phyloP scores from a whole-genome alignment of 2,329 filamentous ascomycete genomes.

The Pseudocercospora cruenta region DNA sequence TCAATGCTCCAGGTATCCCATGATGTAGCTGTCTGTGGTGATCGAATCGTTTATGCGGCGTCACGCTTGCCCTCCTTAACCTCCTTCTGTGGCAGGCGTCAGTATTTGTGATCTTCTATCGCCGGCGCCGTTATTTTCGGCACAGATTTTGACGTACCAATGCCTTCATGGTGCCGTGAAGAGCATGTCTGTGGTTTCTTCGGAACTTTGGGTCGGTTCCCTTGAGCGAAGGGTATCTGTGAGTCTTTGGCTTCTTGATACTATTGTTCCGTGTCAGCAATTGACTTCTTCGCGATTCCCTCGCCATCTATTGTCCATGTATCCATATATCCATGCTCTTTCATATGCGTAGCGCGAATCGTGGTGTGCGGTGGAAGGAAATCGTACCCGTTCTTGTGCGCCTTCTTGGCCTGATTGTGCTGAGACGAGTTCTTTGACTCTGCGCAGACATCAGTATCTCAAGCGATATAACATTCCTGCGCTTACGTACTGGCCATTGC shows the following conservation, averaged over 20 bases:
- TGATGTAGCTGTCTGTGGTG: conserved; percentile 7
- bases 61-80: conserved; percentile 94
- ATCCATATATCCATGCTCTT: conserved; percentile 3
- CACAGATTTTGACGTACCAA: conserved; percentile 72
- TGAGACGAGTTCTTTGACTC: conserved; percentile 99
- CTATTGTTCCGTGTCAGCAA: conserved; percentile 52
- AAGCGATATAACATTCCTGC: background rate
- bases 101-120: conserved; percentile 25
- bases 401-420: conserved; percentile 98
- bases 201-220: conserved; percentile 99
- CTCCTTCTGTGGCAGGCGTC: conserved; percentile 74
- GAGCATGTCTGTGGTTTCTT: conserved; percentile 99
- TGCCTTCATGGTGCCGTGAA: conserved; percentile 97
- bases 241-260: conserved; percentile 99
- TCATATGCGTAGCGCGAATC: background rate
- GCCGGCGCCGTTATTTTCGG: too few species aligned
- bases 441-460: conserved; percentile 47
- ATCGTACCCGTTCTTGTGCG: conserved; percentile 96
- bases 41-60: conserved; percentile 64
- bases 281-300: conserved; percentile 6
- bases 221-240: conserved; percentile 97
- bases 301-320: background rate
- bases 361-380: conserved; percentile 11
- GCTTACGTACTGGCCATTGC: conserved; percentile 70
- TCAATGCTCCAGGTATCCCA: conserved; percentile 24